Evolutionary conservation across 306 rosid species (phyloP).

Genomic region (Cicer yamashitae): DNA sequence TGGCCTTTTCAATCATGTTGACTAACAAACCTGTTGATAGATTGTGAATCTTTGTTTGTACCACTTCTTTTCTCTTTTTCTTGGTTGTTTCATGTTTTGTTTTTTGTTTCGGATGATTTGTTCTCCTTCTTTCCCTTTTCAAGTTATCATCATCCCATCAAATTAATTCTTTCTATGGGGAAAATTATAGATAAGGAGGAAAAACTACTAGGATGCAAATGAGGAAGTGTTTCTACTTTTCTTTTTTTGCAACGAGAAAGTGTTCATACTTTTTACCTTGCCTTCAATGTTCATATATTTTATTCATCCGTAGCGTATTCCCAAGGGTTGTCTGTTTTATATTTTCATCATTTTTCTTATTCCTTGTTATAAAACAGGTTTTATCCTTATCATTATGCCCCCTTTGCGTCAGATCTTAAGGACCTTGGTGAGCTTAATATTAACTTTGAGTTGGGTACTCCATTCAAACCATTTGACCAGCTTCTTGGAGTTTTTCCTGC

Average conservation of each 20-base stretch:
- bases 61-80: background rate
- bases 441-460: constrained; percentile 72
- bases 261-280: background rate
- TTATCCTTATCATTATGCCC: constrained; percentile 98
- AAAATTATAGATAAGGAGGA: background rate
- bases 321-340: background rate
- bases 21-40: background rate
- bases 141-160: background rate
- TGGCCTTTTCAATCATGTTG: background rate
- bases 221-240: too few relatives aligned
- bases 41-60: constrained; percentile 1
- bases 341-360: background rate
- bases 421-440: constrained; percentile 75
- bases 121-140: background rate
- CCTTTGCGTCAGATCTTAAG: constrained; percentile 95
- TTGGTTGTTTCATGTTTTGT: constrained; percentile 11
- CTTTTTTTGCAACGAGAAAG: background rate
- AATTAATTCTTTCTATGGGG: background rate
- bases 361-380: constrained; percentile 63
- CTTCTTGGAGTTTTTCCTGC: constrained; percentile 97
- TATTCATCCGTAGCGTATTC: background rate
- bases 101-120: background rate
- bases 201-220: too few relatives aligned
- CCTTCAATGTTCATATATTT: constrained; percentile 7
- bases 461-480: constrained; percentile 97